phyloP scores from a whole-genome alignment of 371 early-diverging fungal species.

The Phascolomyces articulosus region DNA sequence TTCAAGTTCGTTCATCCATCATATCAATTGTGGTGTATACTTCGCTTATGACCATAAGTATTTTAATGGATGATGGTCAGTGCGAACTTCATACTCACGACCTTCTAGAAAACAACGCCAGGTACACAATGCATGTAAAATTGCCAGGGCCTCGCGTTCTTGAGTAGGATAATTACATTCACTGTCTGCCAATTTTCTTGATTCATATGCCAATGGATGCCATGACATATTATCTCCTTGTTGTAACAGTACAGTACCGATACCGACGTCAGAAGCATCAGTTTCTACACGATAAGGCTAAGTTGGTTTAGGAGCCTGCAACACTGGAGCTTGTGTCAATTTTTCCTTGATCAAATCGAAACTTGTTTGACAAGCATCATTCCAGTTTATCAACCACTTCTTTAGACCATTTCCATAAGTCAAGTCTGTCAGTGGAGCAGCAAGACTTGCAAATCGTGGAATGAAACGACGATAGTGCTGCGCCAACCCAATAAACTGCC shows the following conservation, averaged over 20 bases:
- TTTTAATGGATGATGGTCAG: conserved; percentile 30
- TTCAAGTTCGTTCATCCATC: conserved; percentile 26
- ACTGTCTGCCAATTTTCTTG: conserved; percentile 14
- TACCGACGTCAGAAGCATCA: conserved; percentile 32
- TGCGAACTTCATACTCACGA: conserved; percentile 15
- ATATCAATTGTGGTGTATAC: background rate
- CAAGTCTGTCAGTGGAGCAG: no score
- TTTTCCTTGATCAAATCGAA: no score
- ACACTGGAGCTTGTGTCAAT: no score
- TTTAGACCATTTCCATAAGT: no score
- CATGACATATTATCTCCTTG: background rate
- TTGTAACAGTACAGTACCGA: conserved; percentile 37
- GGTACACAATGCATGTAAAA: conserved; percentile 26
- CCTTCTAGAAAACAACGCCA: conserved; percentile 40
- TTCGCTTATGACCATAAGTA: conserved; percentile 17
- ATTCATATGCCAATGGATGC: conserved; percentile 23
- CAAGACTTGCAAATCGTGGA: conserved; percentile 19
- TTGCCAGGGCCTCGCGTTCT: conserved; percentile 43
- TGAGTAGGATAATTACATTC: conserved; percentile 29
- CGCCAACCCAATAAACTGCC: conserved; percentile 33
- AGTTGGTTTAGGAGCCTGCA: no score
- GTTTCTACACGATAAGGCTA: conserved; percentile 38
- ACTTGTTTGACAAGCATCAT: no score
- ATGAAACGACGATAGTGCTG: conserved; percentile 39
- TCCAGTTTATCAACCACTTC: no score